Conservation (phyloP, 257 asterid species). For the Solanum chiquidenum region DNA sequence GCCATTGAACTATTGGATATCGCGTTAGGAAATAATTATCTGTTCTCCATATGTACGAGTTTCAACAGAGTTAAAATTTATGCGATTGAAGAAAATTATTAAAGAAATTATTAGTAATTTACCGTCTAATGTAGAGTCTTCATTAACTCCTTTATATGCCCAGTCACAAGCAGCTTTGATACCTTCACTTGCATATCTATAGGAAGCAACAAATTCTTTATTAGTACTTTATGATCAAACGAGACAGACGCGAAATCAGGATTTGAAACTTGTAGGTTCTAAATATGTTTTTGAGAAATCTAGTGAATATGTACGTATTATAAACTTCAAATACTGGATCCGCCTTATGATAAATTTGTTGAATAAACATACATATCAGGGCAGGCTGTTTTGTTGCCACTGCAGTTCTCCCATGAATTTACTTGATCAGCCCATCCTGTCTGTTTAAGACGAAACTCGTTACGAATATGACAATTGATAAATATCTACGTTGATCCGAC, state of each 20-base stretch:
- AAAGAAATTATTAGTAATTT: neutral
- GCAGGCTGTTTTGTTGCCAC: slow-evolving; percentile 33
- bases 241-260: neutral
- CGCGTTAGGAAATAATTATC: slow-evolving; percentile 65
- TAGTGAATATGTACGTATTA: neutral
- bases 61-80: neutral
- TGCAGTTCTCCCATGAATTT: slow-evolving; percentile 69
- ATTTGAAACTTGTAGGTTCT: neutral
- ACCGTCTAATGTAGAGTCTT: slow-evolving; percentile 65
- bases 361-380: slow-evolving; percentile 51
- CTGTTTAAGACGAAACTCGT: slow-evolving; percentile 14
- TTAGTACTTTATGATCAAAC: neutral
- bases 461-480: neutral
- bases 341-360: neutral
- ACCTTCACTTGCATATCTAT: slow-evolving; percentile 76
- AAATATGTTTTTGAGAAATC: neutral
- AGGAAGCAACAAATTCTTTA: neutral
- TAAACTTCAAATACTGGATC: neutral
- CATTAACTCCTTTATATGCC: slow-evolving; percentile 69
- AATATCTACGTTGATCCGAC: neutral
- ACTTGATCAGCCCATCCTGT: slow-evolving; percentile 63
- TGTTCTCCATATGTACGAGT: slow-evolving; percentile 16
- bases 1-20: slow-evolving; percentile 42
- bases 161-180: slow-evolving; percentile 77
- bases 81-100: neutral